Conservation (phyloP, 2,329 filamentous ascomycete species). For the Epichloe gansuensis region DNA sequence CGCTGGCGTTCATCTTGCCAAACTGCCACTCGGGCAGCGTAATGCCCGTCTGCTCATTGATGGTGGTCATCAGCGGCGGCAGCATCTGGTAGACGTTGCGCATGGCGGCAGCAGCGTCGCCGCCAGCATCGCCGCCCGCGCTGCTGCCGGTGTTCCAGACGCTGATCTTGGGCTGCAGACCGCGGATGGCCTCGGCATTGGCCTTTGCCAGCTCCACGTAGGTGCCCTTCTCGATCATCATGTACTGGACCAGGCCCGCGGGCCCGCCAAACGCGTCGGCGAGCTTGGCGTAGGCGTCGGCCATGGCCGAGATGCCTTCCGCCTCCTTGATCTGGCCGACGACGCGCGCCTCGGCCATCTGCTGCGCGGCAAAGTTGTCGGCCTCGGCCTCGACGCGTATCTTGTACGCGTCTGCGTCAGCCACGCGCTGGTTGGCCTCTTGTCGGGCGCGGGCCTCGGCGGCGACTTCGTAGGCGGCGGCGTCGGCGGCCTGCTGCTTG, state of each 20-base stretch:
- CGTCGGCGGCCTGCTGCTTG: constrained; percentile 56
- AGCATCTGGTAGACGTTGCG: constrained; percentile 76
- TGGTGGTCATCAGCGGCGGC: constrained; percentile 71
- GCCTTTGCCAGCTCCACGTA: constrained; percentile 68
- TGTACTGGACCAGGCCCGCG: constrained; percentile 65
- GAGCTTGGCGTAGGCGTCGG: constrained; percentile 65
- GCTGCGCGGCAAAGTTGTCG: constrained; percentile 23
- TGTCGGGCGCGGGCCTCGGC: constrained; percentile 46
- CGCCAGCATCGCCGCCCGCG: constrained; percentile 26
- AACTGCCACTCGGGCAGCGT: constrained; percentile 67
- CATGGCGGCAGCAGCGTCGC: constrained; percentile 47
- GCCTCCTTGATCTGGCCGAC: constrained; percentile 58
- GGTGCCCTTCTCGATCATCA: constrained; percentile 77
- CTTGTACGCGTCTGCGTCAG: constrained; percentile 41
- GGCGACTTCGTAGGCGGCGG: constrained; percentile 50
- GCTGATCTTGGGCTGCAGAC: constrained; percentile 78
- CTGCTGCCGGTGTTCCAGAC: constrained; percentile 70
- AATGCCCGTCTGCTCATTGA: constrained; percentile 82
- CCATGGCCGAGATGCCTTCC: constrained; percentile 65
- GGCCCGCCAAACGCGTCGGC: constrained; percentile 65
- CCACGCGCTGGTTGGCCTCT: constrained; percentile 38
- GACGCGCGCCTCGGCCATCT: constrained; percentile 47
- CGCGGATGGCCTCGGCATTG: constrained; percentile 63
- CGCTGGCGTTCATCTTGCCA: constrained; percentile 29
- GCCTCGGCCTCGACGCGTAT: constrained; percentile 34